Conservation (phyloP, 2,329 filamentous ascomycete genomes). For the Neonectria sp. region DNA sequence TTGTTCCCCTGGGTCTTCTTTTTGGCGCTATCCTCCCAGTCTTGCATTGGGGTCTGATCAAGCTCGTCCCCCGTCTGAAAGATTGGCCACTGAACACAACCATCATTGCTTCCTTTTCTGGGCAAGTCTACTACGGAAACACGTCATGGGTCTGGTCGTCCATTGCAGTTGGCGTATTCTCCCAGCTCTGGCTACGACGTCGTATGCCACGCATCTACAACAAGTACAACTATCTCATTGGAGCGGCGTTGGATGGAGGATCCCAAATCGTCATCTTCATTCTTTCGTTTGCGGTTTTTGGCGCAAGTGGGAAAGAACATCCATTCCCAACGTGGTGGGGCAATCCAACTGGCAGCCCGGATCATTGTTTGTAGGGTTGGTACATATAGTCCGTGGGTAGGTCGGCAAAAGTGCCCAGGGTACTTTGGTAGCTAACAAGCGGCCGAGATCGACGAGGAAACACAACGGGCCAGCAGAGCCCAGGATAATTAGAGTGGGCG, state of each 20-base stretch:
- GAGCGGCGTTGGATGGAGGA: constrained; percentile 48
- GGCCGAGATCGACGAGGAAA: no score
- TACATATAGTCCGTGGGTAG: not conserved
- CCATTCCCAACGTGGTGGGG: constrained; percentile 35
- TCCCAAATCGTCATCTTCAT: constrained; percentile 48
- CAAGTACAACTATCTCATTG: constrained; percentile 49
- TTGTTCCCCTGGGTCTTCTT: constrained; percentile 52
- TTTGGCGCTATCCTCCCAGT: constrained; percentile 60
- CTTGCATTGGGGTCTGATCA: constrained; percentile 52
- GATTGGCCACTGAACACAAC: not conserved
- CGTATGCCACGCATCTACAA: constrained; percentile 43
- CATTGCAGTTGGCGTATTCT: constrained; percentile 53
- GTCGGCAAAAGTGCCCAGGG: no score
- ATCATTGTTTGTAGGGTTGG: constrained; percentile 1
- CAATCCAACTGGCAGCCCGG: not conserved
- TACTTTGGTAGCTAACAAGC: no score
- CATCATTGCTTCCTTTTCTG: constrained; percentile 59
- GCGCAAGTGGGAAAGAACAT: constrained; percentile 38
- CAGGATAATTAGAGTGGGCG: not conserved
- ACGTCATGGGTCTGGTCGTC: constrained; percentile 53
- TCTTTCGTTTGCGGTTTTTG: constrained; percentile 45
- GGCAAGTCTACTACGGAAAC: constrained; percentile 57
- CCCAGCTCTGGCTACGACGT: constrained; percentile 45
- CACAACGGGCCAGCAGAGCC: not conserved
- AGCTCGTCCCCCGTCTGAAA: not conserved